phyloP scores from a whole-genome alignment of 768 basidiomycete species.

The Mycena sanguinolenta region DNA sequence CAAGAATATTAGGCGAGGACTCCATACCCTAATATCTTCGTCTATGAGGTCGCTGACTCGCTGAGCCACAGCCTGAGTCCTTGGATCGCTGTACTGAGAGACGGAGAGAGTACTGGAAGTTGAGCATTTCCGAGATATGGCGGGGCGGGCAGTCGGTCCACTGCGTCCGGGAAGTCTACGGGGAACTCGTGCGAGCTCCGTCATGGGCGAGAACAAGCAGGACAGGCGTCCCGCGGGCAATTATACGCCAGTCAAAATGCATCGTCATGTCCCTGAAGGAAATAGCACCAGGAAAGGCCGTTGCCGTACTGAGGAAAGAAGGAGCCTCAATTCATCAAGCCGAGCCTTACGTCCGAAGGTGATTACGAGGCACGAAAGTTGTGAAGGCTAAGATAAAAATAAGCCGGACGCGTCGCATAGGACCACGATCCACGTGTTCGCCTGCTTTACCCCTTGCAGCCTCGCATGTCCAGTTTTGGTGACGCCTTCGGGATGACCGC shows the following conservation, averaged over 20 bases:
- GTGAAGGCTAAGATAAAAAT: conserved; percentile 28
- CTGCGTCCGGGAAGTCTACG: conserved; percentile 22
- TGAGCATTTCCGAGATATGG: conserved; percentile 18
- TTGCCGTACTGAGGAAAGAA: conserved; percentile 36
- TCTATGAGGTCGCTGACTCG: conserved; percentile 58
- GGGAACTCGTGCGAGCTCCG: conserved; percentile 14
- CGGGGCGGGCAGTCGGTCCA: conserved; percentile 9
- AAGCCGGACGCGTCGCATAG: conserved; percentile 14
- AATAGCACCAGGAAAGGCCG: conserved; percentile 9
- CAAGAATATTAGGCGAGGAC: neutral
- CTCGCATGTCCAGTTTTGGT: conserved; percentile 6
- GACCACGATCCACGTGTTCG: conserved; percentile 33
- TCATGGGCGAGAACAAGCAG: conserved; percentile 14
- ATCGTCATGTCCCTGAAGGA: conserved; percentile 16
- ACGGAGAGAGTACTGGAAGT: conserved; percentile 23
- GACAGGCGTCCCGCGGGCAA: conserved; percentile 4
- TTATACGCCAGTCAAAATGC: conserved; percentile 29
- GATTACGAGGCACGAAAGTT: conserved; percentile 28
- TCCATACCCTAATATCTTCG: conserved; percentile 56
- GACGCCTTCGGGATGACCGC: neutral
- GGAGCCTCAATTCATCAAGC: conserved; percentile 27
- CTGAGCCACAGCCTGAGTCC: conserved; percentile 47
- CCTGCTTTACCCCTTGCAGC: conserved; percentile 27
- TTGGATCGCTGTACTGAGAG: neutral
- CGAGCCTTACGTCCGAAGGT: conserved; percentile 33